A percentile compares a stretch with the other conserved stretches of the same genome.
Conservation (phyloP, 2,329 filamentous ascomycete genomes). For the Fusarium avenaceum region DNA sequence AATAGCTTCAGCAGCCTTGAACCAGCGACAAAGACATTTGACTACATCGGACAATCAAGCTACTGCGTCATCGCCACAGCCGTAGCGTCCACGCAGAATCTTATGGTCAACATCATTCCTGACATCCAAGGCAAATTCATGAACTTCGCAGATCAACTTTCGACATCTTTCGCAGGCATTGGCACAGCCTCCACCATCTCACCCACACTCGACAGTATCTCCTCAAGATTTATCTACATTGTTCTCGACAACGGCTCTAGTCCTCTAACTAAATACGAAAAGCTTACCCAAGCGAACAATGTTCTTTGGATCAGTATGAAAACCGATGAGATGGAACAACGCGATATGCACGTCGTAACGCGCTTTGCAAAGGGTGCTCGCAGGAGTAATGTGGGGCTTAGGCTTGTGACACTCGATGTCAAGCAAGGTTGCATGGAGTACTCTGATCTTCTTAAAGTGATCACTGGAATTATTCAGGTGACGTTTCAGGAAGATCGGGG, state of each 20-base stretch:
- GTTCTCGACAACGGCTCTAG: slow-evolving; percentile 13
- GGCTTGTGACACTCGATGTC: slow-evolving; percentile 6
- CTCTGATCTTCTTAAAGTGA: slow-evolving; percentile 4
- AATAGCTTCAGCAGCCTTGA: slow-evolving; percentile 25
- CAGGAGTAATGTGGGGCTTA: not conserved
- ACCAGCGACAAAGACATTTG: slow-evolving; percentile 30
- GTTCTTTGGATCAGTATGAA: slow-evolving; percentile 24
- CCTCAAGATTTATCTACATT: slow-evolving; percentile 6
- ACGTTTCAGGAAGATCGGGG: slow-evolving; percentile 23
- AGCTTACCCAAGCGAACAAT: rapidly evolving
- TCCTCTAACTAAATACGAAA: rapidly evolving
- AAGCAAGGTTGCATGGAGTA: not conserved
- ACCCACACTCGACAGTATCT: rapidly evolving
- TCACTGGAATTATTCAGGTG: slow-evolving; percentile 8
- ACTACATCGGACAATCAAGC: slow-evolving; percentile 17
- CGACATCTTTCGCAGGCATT: not conserved
- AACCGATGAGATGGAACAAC: rapidly evolving
- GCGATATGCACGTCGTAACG: not conserved
- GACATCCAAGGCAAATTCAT: not conserved
- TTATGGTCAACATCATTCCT: slow-evolving; percentile 9
- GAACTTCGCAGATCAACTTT: slow-evolving; percentile 16
- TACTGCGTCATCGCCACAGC: slow-evolving; percentile 25
- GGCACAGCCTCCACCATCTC: slow-evolving; percentile 17
- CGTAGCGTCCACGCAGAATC: rapidly evolving
- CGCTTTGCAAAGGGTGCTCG: not conserved